Conservation (phyloP, 1,284 basidiomycete genomes). For the Marasmius fiardii region DNA sequence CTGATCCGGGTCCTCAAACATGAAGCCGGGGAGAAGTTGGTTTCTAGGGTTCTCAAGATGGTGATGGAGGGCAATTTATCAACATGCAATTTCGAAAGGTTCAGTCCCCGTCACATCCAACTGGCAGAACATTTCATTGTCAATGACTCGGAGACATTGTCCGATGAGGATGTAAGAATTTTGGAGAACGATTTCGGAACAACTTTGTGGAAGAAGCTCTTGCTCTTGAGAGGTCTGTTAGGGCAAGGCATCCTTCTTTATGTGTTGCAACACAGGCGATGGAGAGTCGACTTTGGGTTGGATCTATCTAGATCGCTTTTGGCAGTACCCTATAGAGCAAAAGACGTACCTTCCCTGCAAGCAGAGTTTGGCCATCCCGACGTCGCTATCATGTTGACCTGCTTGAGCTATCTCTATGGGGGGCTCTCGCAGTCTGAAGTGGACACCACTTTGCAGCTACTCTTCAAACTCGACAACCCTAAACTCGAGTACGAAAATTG, state of each 20-base stretch:
- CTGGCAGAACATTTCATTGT: conserved; percentile 1
- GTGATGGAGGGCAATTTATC: too few species aligned
- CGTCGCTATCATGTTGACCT: conserved; percentile 44
- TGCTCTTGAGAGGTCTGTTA: conserved; percentile 36
- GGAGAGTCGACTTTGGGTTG: conserved; percentile 30
- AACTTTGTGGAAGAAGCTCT: conserved; percentile 28
- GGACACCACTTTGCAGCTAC: conserved; percentile 32
- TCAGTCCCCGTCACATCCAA: background rate
- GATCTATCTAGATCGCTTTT: conserved; percentile 16
- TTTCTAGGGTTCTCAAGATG: background rate
- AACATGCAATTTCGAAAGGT: background rate
- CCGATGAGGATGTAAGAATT: conserved; percentile 8
- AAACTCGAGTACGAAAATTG: conserved; percentile 39
- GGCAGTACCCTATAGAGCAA: conserved; percentile 45
- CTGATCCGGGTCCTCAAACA: conserved; percentile 29
- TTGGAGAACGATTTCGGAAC: conserved; percentile 13
- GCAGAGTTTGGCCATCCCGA: conserved; percentile 60
- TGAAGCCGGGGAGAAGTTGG: conserved; percentile 21
- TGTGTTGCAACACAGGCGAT: conserved; percentile 23
- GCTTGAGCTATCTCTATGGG: conserved; percentile 48
- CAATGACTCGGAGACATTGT: background rate
- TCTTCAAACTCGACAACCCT: conserved; percentile 44
- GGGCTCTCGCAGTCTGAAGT: conserved; percentile 43
- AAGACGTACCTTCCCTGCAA: conserved; percentile 44
- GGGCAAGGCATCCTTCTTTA: conserved; percentile 25